Percentiles rank a stretch among this genome's conserved stretches.
Evolutionary conservation across 805 yeast genomes (phyloP).

Genomic region (Barnettozyma vustinii): DNA sequence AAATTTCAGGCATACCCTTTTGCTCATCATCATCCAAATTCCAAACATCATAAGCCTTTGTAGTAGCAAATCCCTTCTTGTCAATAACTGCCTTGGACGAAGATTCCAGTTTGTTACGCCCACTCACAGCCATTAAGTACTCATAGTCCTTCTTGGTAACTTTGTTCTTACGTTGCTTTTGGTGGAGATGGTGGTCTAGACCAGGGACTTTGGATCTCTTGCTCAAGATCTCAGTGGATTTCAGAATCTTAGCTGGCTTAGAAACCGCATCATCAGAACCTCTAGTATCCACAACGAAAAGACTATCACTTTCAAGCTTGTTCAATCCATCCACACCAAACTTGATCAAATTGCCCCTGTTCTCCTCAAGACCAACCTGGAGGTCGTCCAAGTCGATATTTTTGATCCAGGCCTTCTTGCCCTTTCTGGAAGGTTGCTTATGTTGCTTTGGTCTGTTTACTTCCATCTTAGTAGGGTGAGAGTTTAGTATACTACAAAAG

Average conservation of each 20-base stretch:
- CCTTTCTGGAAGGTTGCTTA: conserved; percentile 80
- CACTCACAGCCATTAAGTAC: conserved; percentile 67
- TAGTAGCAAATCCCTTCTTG: conserved; percentile 56
- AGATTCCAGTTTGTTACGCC: conserved; percentile 55
- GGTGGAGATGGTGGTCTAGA: conserved; percentile 29
- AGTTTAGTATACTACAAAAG: not conserved
- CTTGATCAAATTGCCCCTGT: conserved; percentile 54
- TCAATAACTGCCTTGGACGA: conserved; percentile 48
- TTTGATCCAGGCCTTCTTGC: conserved; percentile 89
- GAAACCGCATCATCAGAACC: conserved; percentile 40
- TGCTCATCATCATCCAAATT: conserved; percentile 29
- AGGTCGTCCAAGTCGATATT: conserved; percentile 84
- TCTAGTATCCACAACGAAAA: conserved; percentile 63
- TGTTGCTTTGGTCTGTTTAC: conserved; percentile 50
- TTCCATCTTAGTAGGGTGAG: conserved; percentile 23
- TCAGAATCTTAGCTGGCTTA: conserved; percentile 33
- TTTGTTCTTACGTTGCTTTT: conserved; percentile 35
- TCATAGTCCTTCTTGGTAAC: conserved; percentile 59
- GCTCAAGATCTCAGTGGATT: conserved; percentile 47
- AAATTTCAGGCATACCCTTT: conserved; percentile 32
- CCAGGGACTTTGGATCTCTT: conserved; percentile 76
- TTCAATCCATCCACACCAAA: conserved; percentile 43
- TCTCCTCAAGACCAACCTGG: conserved; percentile 61
- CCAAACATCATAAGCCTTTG: conserved; percentile 69
- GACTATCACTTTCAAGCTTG: conserved; percentile 35